Evolutionary conservation across 805 yeast species (phyloP).

Genomic region (Ogataea polymorpha): DNA sequence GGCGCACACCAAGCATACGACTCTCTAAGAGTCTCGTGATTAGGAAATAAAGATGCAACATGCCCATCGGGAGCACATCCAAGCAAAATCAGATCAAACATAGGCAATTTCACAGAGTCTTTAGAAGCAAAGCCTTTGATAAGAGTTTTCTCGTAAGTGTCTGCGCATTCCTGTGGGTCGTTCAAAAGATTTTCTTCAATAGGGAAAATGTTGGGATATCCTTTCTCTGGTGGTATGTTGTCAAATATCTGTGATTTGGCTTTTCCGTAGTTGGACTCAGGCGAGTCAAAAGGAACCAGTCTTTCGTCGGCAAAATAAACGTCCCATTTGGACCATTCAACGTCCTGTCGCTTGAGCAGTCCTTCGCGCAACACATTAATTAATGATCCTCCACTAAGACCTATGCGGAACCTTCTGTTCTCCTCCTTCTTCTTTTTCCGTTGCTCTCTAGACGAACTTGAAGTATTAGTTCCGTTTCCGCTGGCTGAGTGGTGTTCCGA

Average conservation of each 20-base stretch:
- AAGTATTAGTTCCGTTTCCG: constrained; percentile 10
- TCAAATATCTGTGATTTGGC: constrained; percentile 83
- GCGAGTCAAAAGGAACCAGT: constrained; percentile 79
- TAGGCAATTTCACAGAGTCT: constrained; percentile 92
- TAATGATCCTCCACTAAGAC: constrained; percentile 90
- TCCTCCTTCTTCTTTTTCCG: constrained; percentile 50
- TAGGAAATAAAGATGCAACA: constrained; percentile 93
- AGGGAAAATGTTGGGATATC: constrained; percentile 72
- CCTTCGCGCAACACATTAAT: constrained; percentile 87
- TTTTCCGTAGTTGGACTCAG: constrained; percentile 86
- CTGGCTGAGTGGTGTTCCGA: constrained; percentile 13
- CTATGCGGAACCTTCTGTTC: constrained; percentile 80
- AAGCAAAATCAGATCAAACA: constrained; percentile 83
- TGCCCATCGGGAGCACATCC: constrained; percentile 99
- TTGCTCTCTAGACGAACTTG: constrained; percentile 27
- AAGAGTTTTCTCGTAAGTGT: constrained; percentile 80
- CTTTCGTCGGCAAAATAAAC: constrained; percentile 96
- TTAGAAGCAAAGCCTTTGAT: constrained; percentile 92
- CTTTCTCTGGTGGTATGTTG: constrained; percentile 47
- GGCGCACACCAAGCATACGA: constrained; percentile 94
- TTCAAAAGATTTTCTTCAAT: constrained; percentile 72
- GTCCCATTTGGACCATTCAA: constrained; percentile 94
- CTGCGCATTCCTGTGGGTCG: constrained; percentile 92
- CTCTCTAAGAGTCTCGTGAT: constrained; percentile 84
- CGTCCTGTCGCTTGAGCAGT: constrained; percentile 59